phyloP scores from a whole-genome alignment of 441 rosid species.

The Bruguiera hainesii region DNA sequence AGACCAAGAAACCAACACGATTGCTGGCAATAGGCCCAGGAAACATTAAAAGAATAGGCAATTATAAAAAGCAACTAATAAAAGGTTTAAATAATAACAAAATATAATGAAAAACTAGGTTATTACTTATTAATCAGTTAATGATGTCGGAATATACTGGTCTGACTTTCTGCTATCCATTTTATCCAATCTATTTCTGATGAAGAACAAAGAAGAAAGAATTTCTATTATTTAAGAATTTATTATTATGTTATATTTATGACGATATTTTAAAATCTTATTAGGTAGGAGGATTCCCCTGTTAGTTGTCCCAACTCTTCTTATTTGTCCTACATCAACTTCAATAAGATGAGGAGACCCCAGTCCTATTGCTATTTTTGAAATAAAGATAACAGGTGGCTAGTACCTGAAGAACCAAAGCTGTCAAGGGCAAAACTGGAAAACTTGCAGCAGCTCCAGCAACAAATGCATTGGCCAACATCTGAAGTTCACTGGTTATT shows the following conservation, averaged over 20 bases:
- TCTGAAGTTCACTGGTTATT: slow-evolving; percentile 56
- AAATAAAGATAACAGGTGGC: slow-evolving; percentile 5
- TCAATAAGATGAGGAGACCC: too few species aligned
- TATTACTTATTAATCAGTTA: background rate
- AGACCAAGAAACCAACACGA: background rate
- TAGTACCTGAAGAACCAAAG: slow-evolving; percentile 83
- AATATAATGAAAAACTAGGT: slow-evolving; percentile 1
- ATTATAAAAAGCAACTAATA: background rate
- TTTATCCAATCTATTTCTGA: background rate
- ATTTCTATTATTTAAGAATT: too few species aligned
- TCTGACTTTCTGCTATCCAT: background rate
- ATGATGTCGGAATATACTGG: too few species aligned
- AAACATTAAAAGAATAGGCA: background rate
- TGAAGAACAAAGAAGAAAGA: too few species aligned
- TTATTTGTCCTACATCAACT: too few species aligned
- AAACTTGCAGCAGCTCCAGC: slow-evolving; percentile 61
- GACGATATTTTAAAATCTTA: too few species aligned
- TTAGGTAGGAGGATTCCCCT: too few species aligned
- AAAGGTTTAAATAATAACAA: background rate
- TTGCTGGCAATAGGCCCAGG: background rate
- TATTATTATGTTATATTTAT: too few species aligned
- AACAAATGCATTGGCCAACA: slow-evolving; percentile 62
- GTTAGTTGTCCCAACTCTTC: too few species aligned
- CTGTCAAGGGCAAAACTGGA: slow-evolving; percentile 73
- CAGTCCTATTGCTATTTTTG: background rate